Base-by-base conservation (phyloP, 1,284 basidiomycete species). In the Entoloma clypeatum region DNA sequence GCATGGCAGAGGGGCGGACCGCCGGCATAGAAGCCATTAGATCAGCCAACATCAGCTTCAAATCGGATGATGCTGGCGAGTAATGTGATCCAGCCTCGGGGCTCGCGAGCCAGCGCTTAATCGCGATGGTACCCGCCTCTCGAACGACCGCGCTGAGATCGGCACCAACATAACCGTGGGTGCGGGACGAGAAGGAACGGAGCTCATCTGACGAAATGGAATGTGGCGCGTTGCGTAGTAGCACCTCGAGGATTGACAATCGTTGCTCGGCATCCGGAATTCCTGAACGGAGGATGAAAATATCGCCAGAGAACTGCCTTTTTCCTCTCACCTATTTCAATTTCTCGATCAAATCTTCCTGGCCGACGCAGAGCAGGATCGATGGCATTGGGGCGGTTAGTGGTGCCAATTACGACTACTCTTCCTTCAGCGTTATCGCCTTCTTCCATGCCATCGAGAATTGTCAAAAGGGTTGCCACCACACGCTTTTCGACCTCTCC, bases 101-200 rank as follows among this genome's bases (percentile, higher is more conserved):
- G 4, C 61, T 58, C 16, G 68, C 62, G 28, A 88, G 65, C 77
- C 79, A 88, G 18, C 87, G 82, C 54, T 94, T 92, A 57, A 98
- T 95, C 2, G 93, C 90, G 7, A 80, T 63, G 6, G 93, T 92
- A 2, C 94, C 94, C 5, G 93, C 92, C 64, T 97, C 92, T 16
- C 95, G 86, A 17, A 99, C 81, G 32, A 98, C 81, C 0, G 93
- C 89, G 32, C 84, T 82, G 22, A 99, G 73, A 61, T 99, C 96
- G 2, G 96, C 96, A 6, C 96, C 96, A 35, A 99, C 96, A 58
- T 95, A 99, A 0, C 96, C 96, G 53, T 99, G 93, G 1, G 94
- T 93, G 18, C 81, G 78, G 8, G 77, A 70, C 0, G 94, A 87
- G 10, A 97, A 64, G 0, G 72, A 54, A 16, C 71, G 65, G 2